Conservation (phyloP, 306 rosid species). For the Morella rubra region DNA sequence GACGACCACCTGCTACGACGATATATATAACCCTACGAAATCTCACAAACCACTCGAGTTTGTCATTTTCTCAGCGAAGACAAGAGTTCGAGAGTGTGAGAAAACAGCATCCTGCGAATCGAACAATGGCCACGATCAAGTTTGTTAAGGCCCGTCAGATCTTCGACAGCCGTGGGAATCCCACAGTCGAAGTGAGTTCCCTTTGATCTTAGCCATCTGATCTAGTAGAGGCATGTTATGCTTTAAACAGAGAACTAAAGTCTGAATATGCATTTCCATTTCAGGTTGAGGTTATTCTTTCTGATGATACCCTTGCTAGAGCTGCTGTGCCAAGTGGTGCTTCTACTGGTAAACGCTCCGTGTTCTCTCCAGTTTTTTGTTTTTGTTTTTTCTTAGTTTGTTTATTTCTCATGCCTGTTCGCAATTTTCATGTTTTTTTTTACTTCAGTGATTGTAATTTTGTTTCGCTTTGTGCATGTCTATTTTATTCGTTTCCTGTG, state of each 20-base stretch:
- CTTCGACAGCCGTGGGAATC: slow-evolving; percentile 87
- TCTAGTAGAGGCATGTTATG: background rate
- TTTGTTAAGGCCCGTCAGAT: slow-evolving; percentile 71
- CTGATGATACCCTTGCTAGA: slow-evolving; percentile 36
- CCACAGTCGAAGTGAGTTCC: slow-evolving; percentile 66
- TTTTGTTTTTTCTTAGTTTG: background rate
- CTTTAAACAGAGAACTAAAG: background rate
- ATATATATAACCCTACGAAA: background rate
- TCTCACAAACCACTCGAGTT: background rate
- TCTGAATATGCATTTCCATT: slow-evolving; percentile 19
- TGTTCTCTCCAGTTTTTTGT: background rate
- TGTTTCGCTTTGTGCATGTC: background rate
- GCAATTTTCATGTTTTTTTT: background rate
- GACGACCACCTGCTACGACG: slow-evolving; percentile 25
- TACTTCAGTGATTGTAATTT: background rate
- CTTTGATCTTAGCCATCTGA: background rate
- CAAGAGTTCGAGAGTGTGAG: background rate
- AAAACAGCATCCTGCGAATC: background rate
- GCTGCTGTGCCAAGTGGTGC: slow-evolving; percentile 99
- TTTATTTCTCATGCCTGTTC: background rate
- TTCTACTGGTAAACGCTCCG: slow-evolving; percentile 52
- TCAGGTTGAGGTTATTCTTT: slow-evolving; percentile 48
- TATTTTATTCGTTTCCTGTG: background rate
- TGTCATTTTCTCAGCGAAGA: slow-evolving; percentile 19
- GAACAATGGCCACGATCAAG: slow-evolving; percentile 56